Conservation (phyloP, 1,284 basidiomycete species). For the Omphalotus olearius region DNA sequence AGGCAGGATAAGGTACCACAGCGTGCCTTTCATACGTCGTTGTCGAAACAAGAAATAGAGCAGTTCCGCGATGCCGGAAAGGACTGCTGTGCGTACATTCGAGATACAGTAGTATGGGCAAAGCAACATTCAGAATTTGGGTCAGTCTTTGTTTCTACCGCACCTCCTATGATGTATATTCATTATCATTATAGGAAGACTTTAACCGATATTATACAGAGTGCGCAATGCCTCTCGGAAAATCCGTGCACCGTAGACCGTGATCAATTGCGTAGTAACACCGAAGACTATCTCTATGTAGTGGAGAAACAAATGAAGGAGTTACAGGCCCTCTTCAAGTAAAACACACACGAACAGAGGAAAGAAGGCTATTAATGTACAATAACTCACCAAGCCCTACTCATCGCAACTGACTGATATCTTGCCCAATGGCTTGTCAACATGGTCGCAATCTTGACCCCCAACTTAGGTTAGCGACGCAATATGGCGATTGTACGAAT, state of each 20-base stretch:
- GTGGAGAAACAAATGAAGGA: neutral
- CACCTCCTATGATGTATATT: neutral
- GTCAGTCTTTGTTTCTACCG: constrained; percentile 17
- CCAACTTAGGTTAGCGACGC: neutral
- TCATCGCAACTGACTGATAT: no score
- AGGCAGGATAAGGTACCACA: constrained; percentile 18
- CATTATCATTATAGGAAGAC: neutral
- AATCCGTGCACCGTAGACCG: neutral
- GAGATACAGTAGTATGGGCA: constrained; percentile 25
- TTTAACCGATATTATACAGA: constrained; percentile 13
- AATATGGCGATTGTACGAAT: constrained; percentile 9
- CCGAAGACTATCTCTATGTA: constrained; percentile 1
- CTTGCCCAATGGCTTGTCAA: no score
- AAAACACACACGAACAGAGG: neutral
- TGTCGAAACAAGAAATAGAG: constrained; percentile 26
- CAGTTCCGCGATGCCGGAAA: constrained; percentile 21
- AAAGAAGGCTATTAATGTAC: neutral
- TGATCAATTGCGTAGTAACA: neutral
- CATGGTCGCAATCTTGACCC: no score
- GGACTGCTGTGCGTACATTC: constrained; percentile 21
- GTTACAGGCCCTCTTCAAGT: neutral
- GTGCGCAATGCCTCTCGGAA: constrained; percentile 14
- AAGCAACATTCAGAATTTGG: constrained; percentile 15
- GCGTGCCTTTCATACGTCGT: constrained; percentile 25
- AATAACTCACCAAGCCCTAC: neutral